A percentile compares a stretch with the other conserved stretches of the same genome.
phyloP scores from a whole-genome alignment of 306 rosid species.

The Gleditsia sinensis region DNA sequence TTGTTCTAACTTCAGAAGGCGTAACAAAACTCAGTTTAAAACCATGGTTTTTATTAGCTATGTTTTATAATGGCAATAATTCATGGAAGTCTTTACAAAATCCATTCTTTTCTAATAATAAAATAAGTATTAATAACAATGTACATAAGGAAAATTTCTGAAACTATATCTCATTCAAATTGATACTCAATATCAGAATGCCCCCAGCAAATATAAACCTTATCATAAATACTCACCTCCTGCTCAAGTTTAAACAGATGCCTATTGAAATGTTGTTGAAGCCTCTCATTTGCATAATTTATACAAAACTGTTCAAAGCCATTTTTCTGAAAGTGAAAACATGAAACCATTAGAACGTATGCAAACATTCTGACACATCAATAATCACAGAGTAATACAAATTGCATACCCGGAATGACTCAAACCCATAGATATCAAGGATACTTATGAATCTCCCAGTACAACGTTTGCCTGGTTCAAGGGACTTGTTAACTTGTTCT shows the following conservation, averaged over 20 bases:
- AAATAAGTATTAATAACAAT: slow-evolving; percentile 14
- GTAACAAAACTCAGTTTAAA: background rate
- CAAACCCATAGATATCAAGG: slow-evolving; percentile 88
- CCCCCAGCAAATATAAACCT: background rate
- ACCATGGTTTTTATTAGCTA: background rate
- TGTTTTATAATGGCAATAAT: slow-evolving; percentile 15
- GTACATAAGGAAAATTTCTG: background rate
- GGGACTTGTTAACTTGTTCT: slow-evolving; percentile 77
- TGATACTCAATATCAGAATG: background rate
- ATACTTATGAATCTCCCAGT: slow-evolving; percentile 74
- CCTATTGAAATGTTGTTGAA: slow-evolving; percentile 89
- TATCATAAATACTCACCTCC: slow-evolving; percentile 59
- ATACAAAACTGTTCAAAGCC: slow-evolving; percentile 88
- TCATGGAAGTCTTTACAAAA: background rate
- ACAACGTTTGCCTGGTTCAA: slow-evolving; percentile 48
- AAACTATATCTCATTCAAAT: slow-evolving; percentile 3
- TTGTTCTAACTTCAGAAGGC: background rate
- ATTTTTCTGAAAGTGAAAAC: slow-evolving; percentile 62
- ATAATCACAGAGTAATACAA: slow-evolving; percentile 16
- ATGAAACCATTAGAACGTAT: slow-evolving; percentile 31
- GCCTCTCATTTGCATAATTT: slow-evolving; percentile 97
- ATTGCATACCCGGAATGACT: slow-evolving; percentile 74
- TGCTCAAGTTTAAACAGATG: slow-evolving; percentile 87
- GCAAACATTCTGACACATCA: slow-evolving; percentile 24
- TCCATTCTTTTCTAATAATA: background rate